Conservation (phyloP, 352 stramenopile genomes). For the Phytophthora europaea region DNA sequence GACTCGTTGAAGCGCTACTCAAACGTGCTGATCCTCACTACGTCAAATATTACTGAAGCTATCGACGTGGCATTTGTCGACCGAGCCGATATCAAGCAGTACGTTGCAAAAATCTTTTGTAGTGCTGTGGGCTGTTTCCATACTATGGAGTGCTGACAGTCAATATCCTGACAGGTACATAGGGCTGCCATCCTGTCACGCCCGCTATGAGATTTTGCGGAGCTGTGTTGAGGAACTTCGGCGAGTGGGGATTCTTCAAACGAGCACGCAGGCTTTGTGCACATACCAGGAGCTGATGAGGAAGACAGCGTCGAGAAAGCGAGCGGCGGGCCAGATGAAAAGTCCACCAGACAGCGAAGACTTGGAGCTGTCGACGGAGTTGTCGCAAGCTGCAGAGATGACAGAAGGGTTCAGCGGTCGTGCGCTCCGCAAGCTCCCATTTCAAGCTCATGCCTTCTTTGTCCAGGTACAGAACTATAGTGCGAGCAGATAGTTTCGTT, state of each 20-base stretch:
- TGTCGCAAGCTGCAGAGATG: slow-evolving; percentile 57
- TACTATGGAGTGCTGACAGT: not conserved
- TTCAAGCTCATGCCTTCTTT: slow-evolving; percentile 84
- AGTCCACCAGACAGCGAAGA: slow-evolving; percentile 14
- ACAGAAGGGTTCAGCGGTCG: slow-evolving; percentile 80
- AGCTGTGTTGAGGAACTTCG: slow-evolving; percentile 87
- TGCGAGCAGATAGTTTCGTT: not conserved
- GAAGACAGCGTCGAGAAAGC: slow-evolving; percentile 46
- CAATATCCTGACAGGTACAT: slow-evolving; percentile 55
- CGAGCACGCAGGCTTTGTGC: slow-evolving; percentile 27
- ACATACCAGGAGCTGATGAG: slow-evolving; percentile 37
- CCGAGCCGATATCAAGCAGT: slow-evolving; percentile 94
- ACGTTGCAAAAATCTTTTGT: slow-evolving; percentile 29
- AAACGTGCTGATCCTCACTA: slow-evolving; percentile 95
- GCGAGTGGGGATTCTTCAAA: slow-evolving; percentile 73
- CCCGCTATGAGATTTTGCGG: slow-evolving; percentile 87
- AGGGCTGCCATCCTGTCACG: slow-evolving; percentile 61
- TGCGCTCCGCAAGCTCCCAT: slow-evolving; percentile 86
- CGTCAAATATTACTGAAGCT: slow-evolving; percentile 93
- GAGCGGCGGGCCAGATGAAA: slow-evolving; percentile 53
- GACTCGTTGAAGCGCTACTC: slow-evolving; percentile 84
- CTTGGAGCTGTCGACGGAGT: slow-evolving; percentile 39
- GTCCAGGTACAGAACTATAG: slow-evolving; percentile 47
- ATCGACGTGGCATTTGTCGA: slow-evolving; percentile 95
- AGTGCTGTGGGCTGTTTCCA: not conserved